Percentiles rank a stretch among this genome's conserved stretches.
Evolutionary conservation across 2,329 filamentous ascomycete genomes (phyloP).

Genomic region (Phialophora macrospora): DNA sequence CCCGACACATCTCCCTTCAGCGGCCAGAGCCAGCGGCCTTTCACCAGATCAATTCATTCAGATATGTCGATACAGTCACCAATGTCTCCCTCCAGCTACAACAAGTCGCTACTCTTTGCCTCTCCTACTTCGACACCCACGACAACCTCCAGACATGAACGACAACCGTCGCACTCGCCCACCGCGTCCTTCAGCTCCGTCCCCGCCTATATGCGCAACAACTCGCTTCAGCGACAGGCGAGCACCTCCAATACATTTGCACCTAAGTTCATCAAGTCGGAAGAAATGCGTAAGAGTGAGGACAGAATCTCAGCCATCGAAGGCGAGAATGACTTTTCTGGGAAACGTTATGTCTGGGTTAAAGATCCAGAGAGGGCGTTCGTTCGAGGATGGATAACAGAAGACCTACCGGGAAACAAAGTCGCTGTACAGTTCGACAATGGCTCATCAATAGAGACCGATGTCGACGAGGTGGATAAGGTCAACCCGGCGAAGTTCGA

Average conservation of each 20-base stretch:
- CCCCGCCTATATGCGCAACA: conserved; percentile 49
- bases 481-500: conserved; percentile 99
- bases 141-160: conserved; percentile 62
- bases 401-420: conserved; percentile 71
- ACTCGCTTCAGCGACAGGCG: conserved; percentile 68
- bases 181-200: conserved; percentile 53
- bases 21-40: conserved; percentile 75
- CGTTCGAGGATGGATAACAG: conserved; percentile 87
- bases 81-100: conserved; percentile 53
- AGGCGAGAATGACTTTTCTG: conserved; percentile 98
- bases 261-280: conserved; percentile 90
- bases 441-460: conserved; percentile 85
- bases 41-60: conserved; percentile 71
- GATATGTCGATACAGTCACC: conserved; percentile 38
- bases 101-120: conserved; percentile 76
- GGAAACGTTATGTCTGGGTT: conserved; percentile 97
- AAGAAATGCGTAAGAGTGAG: conserved; percentile 68
- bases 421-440: conserved; percentile 92
- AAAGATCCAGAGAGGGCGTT: conserved; percentile 86
- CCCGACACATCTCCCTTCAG: conserved; percentile 50
- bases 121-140: conserved; percentile 56
- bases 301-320: conserved; percentile 74
- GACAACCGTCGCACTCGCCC: conserved; percentile 72
- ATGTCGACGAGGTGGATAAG: conserved; percentile 89
- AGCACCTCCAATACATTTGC: conserved; percentile 79